phyloP scores from a whole-genome alignment of 768 basidiomycete species.

The Serpula lacrymans region DNA sequence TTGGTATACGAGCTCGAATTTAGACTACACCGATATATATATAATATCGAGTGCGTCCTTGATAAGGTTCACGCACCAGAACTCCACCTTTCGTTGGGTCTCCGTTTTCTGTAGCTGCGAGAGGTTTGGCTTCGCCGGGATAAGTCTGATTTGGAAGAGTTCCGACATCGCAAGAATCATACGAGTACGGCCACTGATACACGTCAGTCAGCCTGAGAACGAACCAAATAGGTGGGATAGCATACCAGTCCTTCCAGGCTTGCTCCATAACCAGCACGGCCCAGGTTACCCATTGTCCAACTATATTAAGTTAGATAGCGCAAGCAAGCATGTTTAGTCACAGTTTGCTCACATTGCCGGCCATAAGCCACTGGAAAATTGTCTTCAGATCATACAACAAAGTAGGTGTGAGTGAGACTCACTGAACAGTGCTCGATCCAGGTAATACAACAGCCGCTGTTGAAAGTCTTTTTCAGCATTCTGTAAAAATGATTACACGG shows the following conservation, averaged over 20 bases:
- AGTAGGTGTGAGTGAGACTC: conserved; percentile 5
- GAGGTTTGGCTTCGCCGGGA: conserved; percentile 40
- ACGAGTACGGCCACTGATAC: conserved; percentile 49
- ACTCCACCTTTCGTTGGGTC: conserved; percentile 30
- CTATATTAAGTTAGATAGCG: conserved; percentile 21
- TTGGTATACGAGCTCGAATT: too few relatives aligned
- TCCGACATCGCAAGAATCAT: conserved; percentile 70
- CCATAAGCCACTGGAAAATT: conserved; percentile 40
- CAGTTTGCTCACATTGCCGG: conserved; percentile 40
- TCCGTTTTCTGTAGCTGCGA: conserved; percentile 38
- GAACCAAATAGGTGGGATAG: conserved; percentile 23
- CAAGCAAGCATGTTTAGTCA: background rate
- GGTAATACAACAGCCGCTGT: conserved; percentile 38
- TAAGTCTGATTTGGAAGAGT: conserved; percentile 73
- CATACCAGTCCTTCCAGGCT: conserved; percentile 61
- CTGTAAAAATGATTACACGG: background rate
- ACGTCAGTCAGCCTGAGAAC: conserved; percentile 7
- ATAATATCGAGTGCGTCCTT: too few relatives aligned
- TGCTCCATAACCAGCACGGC: conserved; percentile 55
- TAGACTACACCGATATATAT: too few relatives aligned
- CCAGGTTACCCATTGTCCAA: conserved; percentile 57
- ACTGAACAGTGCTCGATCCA: conserved; percentile 37
- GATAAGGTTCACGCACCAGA: conserved; percentile 15
- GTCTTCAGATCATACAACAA: conserved; percentile 5
- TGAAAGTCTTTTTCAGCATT: conserved; percentile 11